Conservation (phyloP, 495 filamentous ascomycete species). For the Pseudoneurospora amorphoporcata region DNA sequence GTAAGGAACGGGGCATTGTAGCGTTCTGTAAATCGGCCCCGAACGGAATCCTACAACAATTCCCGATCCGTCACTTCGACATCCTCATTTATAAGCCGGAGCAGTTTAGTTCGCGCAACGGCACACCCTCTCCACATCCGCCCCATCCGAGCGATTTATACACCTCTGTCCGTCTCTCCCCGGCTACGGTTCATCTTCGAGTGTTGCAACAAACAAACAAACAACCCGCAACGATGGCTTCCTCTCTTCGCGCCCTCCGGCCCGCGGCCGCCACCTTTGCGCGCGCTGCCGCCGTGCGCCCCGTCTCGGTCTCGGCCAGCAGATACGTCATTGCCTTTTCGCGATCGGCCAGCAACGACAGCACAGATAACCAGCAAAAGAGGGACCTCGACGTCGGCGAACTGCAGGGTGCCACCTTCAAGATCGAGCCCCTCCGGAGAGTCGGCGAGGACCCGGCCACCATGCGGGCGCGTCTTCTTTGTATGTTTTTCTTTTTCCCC, state of each 20-base stretch:
- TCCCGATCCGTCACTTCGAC: neutral
- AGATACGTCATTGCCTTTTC: conserved; percentile 1
- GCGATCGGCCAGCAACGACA: neutral
- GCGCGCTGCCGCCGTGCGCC: conserved; percentile 15
- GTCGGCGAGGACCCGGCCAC: conserved; percentile 71
- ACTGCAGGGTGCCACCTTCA: conserved; percentile 79
- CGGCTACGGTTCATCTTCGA: neutral
- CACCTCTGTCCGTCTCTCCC: neutral
- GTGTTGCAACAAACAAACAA: neutral
- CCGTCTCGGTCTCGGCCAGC: neutral
- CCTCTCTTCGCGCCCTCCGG: conserved; percentile 3
- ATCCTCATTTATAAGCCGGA: neutral
- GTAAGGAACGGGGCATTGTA: neutral
- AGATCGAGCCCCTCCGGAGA: conserved; percentile 76
- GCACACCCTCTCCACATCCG: neutral
- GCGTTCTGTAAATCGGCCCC: neutral
- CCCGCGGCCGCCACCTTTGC: conserved; percentile 3
- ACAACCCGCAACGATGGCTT: neutral
- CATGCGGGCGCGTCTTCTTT: conserved; percentile 81
- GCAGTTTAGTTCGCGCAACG: neutral
- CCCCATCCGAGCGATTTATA: neutral
- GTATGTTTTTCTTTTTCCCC: conserved; percentile 43
- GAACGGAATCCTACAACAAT: neutral
- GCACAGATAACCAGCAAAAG: conserved; percentile 7
- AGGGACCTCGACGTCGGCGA: conserved; percentile 79